Conservation (phyloP, 169 alveolate genomes). For the Plasmodium yoelii region DNA sequence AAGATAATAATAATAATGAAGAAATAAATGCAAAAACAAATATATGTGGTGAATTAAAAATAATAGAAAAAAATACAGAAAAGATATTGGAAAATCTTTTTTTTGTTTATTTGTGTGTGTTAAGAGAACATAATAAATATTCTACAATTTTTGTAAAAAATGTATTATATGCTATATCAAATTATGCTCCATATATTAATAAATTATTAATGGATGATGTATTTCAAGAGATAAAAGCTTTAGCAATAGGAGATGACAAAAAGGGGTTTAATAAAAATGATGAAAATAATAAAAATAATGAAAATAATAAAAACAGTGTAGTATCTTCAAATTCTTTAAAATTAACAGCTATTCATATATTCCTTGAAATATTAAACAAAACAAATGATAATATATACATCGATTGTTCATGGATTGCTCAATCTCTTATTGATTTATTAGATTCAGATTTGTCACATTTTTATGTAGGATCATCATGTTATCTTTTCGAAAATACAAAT, state of each 20-base stretch:
- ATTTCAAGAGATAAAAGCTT: constrained; percentile 34
- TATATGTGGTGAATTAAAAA: constrained; percentile 58
- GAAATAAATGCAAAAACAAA: constrained; percentile 46
- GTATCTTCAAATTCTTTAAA: neutral
- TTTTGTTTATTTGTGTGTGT: constrained; percentile 52
- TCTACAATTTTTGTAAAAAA: constrained; percentile 26
- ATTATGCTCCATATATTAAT: constrained; percentile 58
- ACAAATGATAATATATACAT: constrained; percentile 35
- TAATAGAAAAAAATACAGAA: constrained; percentile 55
- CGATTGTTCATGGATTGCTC: constrained; percentile 67
- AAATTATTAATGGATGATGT: constrained; percentile 72
- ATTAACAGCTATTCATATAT: constrained; percentile 18
- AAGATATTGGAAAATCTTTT: constrained; percentile 59
- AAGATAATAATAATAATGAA: neutral
- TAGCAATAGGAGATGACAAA: constrained; percentile 10
- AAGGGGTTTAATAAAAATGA: too few species aligned
- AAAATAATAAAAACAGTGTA: neutral
- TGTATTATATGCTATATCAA: constrained; percentile 32
- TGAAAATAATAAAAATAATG: neutral
- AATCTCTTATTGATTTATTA: constrained; percentile 6
- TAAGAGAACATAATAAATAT: constrained; percentile 43
- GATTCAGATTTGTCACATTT: constrained; percentile 31
- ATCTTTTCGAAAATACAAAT: constrained; percentile 21
- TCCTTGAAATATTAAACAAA: constrained; percentile 48
- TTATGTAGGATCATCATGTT: constrained; percentile 5